Base-by-base conservation (phyloP, 1,284 basidiomycete genomes). In the Agaricales sp. region DNA sequence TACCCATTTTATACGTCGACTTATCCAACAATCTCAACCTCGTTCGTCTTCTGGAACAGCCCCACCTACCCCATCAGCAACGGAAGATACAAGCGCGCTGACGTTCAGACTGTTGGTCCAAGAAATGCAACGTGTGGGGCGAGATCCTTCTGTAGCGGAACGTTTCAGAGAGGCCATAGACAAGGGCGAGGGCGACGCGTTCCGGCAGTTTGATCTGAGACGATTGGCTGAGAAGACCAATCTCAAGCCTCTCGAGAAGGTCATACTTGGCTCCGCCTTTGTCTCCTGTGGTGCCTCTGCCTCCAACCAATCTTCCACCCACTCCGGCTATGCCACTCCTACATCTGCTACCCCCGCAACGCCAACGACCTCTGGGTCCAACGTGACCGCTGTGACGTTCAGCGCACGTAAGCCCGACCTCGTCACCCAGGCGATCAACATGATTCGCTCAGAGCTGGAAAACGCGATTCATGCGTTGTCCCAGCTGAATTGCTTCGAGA, bases 1-100 rank as follows among this genome's bases (percentile, higher is more conserved):
- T 69, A 79, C 92, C 53, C 92, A 96, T 68, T 94, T 94, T 70
- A 88, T 97, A 57, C 87, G 92, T 54, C 86, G 93, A 53, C 84
- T 95, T 64, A 89, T 94, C 59, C 80, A 86, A 44, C 86, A 91
- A 54, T 86, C 84, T n/a, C 82, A 86, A 65, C 69, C 77, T 47
- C 75, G 86, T 53, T 74, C 87, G 43, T 62, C 18, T 8, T 20
- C 39, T 20, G 19, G 6, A 16, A 20, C 39, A 8, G 8, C 75
- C 12, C 70, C 79, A 24, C 66, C 74, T 23, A 67, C 77, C 4
- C 73, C 82, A 12, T 67, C 79, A 37, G 68, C 78, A 0, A 80
- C 82, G 54, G 86, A 88, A 60, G 67, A 80, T 23, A 84, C 83
- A 19, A 77, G 78, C 21, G 75, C 80, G 37, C 70, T 92, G 49